A percentile compares a stretch with the other conserved stretches of the same genome.
phyloP scores from a whole-genome alignment of 1,284 basidiomycete genomes.

The Malassezia globosa region DNA sequence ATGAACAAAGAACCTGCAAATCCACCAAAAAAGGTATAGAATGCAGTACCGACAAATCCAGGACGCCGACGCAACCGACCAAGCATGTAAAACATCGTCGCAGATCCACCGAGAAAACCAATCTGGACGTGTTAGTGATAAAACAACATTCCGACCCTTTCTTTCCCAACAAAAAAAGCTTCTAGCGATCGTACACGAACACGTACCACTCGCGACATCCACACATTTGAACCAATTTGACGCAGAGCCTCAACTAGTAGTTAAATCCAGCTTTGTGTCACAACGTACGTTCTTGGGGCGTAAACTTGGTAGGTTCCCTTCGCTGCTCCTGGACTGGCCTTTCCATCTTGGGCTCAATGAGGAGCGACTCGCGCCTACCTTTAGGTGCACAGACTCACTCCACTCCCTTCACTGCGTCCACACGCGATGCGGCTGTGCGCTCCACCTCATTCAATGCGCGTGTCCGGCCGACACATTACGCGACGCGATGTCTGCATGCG shows the following conservation, averaged over 20 bases:
- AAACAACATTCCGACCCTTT: too few relatives aligned
- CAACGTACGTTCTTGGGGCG: constrained; percentile 11
- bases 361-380: too few relatives aligned
- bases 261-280: not conserved
- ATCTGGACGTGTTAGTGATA: not conserved
- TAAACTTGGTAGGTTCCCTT: constrained; percentile 3
- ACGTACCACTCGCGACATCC: constrained; percentile 12
- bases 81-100: constrained; percentile 2
- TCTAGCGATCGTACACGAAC: too few relatives aligned
- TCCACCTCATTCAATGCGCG: not conserved
- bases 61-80: not conserved
- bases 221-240: constrained; percentile 11
- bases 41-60: not conserved
- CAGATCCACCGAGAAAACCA: constrained; percentile 10
- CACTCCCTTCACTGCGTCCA: too few relatives aligned
- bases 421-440: not conserved
- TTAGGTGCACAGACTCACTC: too few relatives aligned
- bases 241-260: constrained; percentile 10
- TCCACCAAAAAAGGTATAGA: constrained; percentile 9
- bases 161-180: too few relatives aligned
- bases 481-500: not conserved
- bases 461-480: constrained; percentile 8
- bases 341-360: not conserved
- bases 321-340: not conserved
- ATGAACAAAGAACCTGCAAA: constrained; percentile 11